A percentile compares a stretch with the other conserved stretches of the same genome.
Conservation (phyloP, 2,329 filamentous ascomycete species). For the Alternaria sp. region DNA sequence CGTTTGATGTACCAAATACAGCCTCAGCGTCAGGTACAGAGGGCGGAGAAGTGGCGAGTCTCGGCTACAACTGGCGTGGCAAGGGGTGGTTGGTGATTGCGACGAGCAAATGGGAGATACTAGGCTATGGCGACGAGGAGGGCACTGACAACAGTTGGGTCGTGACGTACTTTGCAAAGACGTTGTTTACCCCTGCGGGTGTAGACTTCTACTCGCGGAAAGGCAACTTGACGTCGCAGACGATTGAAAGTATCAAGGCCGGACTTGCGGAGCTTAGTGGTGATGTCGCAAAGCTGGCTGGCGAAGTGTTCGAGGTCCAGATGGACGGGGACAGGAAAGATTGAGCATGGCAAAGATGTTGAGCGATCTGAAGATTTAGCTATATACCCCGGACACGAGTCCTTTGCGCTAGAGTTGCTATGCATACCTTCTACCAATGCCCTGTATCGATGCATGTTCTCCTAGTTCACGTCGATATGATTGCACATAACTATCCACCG, state of each 20-base stretch:
- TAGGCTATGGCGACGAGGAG: constrained; percentile 73
- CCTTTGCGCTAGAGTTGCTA: constrained; percentile 1
- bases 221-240: constrained; percentile 64
- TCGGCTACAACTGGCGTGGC: constrained; percentile 72
- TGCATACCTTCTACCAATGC: not conserved
- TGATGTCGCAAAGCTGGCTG: constrained; percentile 63
- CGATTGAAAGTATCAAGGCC: constrained; percentile 64
- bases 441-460: not conserved
- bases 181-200: constrained; percentile 82
- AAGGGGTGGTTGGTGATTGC: constrained; percentile 77
- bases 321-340: constrained; percentile 36
- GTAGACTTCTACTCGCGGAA: constrained; percentile 78
- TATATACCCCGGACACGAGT: constrained; percentile 21
- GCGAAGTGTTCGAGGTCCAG: constrained; percentile 57
- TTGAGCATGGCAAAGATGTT: constrained; percentile 4
- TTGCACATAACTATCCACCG: not conserved
- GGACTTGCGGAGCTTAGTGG: constrained; percentile 62
- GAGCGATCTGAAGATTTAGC: not conserved
- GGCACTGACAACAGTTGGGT: constrained; percentile 67
- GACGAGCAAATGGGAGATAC: constrained; percentile 79
- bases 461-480: not conserved
- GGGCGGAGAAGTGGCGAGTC: constrained; percentile 58
- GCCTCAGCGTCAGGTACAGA: not conserved
- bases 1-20: constrained; percentile 41
- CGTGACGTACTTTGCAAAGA: constrained; percentile 86